Conservation (phyloP, 2,329 filamentous ascomycete species). For the Botrytis tulipae region DNA sequence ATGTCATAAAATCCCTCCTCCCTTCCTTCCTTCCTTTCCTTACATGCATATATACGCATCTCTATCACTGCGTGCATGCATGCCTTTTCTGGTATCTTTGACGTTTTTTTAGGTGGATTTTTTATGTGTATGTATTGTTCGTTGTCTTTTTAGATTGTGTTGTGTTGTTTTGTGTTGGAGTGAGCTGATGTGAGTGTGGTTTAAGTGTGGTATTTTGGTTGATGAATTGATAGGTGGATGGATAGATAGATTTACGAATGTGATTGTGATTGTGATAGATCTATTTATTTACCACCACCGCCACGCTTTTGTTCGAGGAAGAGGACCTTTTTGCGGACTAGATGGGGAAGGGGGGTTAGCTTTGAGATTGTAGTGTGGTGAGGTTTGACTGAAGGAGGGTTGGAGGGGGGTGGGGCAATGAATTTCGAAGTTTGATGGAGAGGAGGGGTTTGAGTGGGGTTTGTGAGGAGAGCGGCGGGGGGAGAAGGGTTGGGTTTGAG, state of each 20-base stretch:
- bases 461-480: too few species aligned
- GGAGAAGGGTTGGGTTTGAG: too few species aligned
- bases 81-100: neutral
- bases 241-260: neutral
- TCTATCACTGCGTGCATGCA: neutral
- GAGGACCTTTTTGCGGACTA: slow-evolving; percentile 91
- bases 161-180: neutral
- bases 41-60: neutral
- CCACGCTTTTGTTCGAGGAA: slow-evolving; percentile 92
- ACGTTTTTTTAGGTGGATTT: neutral
- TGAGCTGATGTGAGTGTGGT: neutral
- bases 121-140: neutral
- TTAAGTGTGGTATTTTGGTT: neutral
- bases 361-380: neutral
- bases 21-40: neutral
- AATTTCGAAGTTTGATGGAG: too few species aligned
- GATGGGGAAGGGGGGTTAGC: slow-evolving; percentile 19
- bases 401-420: too few species aligned
- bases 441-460: too few species aligned
- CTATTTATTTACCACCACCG: slow-evolving; percentile 51
- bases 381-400: too few species aligned
- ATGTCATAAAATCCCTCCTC: neutral
- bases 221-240: neutral
- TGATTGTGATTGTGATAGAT: neutral
- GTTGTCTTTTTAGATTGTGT: neutral